Evolutionary conservation across 495 filamentous ascomycete genomes (phyloP).

Genomic region (Thermochaetoides thermophila): DNA sequence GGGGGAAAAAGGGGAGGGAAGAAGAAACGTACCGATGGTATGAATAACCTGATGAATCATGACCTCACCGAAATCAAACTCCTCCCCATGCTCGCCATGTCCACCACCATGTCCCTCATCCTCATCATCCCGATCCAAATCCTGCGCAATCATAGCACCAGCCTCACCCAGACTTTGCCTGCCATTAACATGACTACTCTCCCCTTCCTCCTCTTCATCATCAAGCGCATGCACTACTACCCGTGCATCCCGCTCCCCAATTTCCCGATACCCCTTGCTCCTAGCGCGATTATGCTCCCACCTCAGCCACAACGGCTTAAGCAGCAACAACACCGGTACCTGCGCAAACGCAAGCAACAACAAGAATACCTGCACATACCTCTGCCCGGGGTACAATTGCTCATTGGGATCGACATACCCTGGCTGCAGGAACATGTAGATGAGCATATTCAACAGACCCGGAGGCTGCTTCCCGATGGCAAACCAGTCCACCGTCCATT

Average conservation of each 20-base stretch:
- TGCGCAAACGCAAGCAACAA: constrained; percentile 73
- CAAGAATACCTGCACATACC: constrained; percentile 55
- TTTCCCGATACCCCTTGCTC: constrained; percentile 76
- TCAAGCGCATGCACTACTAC: constrained; percentile 75
- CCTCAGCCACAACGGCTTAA: constrained; percentile 89
- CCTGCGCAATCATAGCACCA: constrained; percentile 80
- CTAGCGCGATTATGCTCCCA: constrained; percentile 84
- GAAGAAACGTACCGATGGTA: constrained; percentile 61
- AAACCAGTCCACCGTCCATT: constrained; percentile 87
- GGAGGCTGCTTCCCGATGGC: constrained; percentile 53
- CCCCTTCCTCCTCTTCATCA: constrained; percentile 57
- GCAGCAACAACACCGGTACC: constrained; percentile 80
- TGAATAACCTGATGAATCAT: constrained; percentile 99
- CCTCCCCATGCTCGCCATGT: constrained; percentile 49
- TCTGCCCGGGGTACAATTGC: constrained; percentile 65
- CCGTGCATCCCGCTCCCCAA: constrained; percentile 68
- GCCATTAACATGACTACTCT: constrained; percentile 24
- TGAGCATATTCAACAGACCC: constrained; percentile 92
- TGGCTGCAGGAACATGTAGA: constrained; percentile 96
- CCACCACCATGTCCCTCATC: neutral
- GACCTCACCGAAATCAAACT: constrained; percentile 89
- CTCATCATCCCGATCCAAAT: constrained; percentile 48
- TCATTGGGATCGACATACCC: constrained; percentile 49
- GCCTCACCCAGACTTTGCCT: constrained; percentile 64
- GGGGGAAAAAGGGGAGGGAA: too few relatives aligned